Evolutionary conservation across 257 asterid species (phyloP), one percentile per base, ranked within the genome.

Genomic region (Ehretia macrophylla): DNA sequence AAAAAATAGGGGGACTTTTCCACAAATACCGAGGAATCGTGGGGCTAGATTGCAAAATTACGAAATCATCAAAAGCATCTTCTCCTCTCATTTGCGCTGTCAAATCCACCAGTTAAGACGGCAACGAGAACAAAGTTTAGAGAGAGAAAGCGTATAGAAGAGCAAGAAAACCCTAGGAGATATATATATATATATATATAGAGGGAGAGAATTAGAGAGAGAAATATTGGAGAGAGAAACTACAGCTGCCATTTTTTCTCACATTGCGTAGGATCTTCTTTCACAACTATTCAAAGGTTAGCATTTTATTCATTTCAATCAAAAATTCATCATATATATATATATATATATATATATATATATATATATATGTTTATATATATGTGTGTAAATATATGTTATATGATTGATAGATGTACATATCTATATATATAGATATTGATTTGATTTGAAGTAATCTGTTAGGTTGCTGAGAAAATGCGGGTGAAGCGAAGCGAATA

Each of bases 391-490:
- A n/a, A n/a, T n/a, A n/a, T n/a, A n/a, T n/a, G n/a, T n/a, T n/a
- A n/a, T n/a, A n/a, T n/a, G n/a, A n/a, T n/a, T n/a, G n/a, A n/a
- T n/a, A n/a, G n/a, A n/a, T n/a, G n/a, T n/a, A n/a, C n/a, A n/a
- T n/a, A n/a, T n/a, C n/a, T n/a, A 55, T 21, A 56, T 49, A 38
- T 19, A 39, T 20, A 17, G 21, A 63, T 23, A 54, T 58, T 51
- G 66, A 20, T 61, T 47, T 22, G 32, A 62, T 56, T 68, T 44
- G 66, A 22, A 42, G 66, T 68, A 12, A 32, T 60, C 39, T 57
- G 67, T 46, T 20, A 56, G 75, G 73, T 67, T 52, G 23, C 42
- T 46, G 47, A 22, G 69, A 44, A 22, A 67, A 75, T 64, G 68
- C 19, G 60, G 40, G 47, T 48, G 32, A 48, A 46, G 27, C 49